Evolutionary conservation across 345 rosid species (phyloP).

Genomic region (Eutrema yunnanense): DNA sequence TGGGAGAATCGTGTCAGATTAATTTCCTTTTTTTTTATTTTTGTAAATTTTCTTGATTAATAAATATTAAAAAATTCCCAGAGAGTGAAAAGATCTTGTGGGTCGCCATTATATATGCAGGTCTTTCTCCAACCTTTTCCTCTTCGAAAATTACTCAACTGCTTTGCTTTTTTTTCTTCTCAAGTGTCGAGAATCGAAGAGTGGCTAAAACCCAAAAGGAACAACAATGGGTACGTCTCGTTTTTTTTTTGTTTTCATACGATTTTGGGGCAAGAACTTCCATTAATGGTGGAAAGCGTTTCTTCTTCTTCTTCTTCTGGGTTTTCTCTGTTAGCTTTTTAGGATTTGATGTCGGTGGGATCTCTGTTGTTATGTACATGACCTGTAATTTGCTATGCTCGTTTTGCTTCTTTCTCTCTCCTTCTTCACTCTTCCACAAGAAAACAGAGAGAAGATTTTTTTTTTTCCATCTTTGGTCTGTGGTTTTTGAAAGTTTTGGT

Average conservation of each 20-base stretch:
- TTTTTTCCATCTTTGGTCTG: neutral
- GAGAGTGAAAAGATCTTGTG: constrained; percentile 32
- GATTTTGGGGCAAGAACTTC: neutral
- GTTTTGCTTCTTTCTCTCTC: constrained; percentile 14
- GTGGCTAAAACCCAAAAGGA: constrained; percentile 1
- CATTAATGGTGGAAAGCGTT: constrained; percentile 2
- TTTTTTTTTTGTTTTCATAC: neutral
- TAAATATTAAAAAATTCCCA: constrained; percentile 14
- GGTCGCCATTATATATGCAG: constrained; percentile 29
- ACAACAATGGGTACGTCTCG: constrained; percentile 48
- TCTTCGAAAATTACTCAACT: constrained; percentile 5
- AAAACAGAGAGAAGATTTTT: constrained; percentile 7
- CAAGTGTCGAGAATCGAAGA: constrained; percentile 17
- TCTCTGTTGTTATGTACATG: neutral
- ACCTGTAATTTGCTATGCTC: constrained; percentile 8
- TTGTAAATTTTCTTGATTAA: neutral
- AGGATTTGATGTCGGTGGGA: constrained; percentile 18
- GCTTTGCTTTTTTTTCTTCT: neutral
- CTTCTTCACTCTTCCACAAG: neutral
- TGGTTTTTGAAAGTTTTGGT: neutral
- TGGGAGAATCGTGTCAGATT: constrained; percentile 70
- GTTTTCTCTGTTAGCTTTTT: neutral
- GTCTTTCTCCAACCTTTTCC: constrained; percentile 18
- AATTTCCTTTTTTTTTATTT: neutral
- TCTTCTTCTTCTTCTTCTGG: neutral